phyloP scores from a whole-genome alignment of 768 basidiomycete genomes.

The Leccinum rimulosum region DNA sequence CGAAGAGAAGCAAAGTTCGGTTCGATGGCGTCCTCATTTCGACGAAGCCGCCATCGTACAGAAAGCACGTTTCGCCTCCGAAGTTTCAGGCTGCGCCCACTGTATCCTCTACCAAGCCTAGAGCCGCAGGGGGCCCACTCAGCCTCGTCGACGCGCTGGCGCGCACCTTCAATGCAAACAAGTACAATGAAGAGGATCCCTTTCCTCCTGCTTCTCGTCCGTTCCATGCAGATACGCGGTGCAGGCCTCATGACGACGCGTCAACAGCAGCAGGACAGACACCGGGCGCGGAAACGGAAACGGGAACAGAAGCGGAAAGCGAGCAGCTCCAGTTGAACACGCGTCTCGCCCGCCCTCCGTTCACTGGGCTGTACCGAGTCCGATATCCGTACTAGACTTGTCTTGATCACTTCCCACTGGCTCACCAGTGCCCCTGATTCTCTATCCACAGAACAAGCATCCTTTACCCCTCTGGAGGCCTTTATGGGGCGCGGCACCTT shows the following conservation, averaged over 20 bases:
- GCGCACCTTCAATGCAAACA: slow-evolving; percentile 29
- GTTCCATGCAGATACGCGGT: background rate
- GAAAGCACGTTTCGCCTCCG: background rate
- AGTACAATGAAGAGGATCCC: background rate
- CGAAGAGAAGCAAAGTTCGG: slow-evolving; percentile 14
- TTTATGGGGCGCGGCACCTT: slow-evolving; percentile 53
- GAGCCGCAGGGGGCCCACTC: background rate
- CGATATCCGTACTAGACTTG: slow-evolving; percentile 51
- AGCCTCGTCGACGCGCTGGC: slow-evolving; percentile 25
- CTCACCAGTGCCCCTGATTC: slow-evolving; percentile 28
- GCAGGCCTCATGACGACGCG: background rate
- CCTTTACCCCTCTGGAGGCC: slow-evolving; percentile 42
- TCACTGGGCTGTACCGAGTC: slow-evolving; percentile 43
- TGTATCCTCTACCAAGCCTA: background rate
- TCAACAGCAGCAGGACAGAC: slow-evolving; percentile 1
- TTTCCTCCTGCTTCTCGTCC: background rate
- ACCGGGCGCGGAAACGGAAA: slow-evolving; percentile 22
- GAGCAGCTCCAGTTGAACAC: slow-evolving; percentile 10
- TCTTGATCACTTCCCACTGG: slow-evolving; percentile 56
- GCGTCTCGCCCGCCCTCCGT: slow-evolving; percentile 57
- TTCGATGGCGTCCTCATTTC: slow-evolving; percentile 27
- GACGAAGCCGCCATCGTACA: slow-evolving; percentile 4
- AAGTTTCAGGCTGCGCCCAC: background rate
- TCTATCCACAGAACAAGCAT: slow-evolving; percentile 33
- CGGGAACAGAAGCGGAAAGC: slow-evolving; percentile 22